Percentiles rank a stretch among this genome's conserved stretches.
These are phyloP conservation scores for Claviceps humidiphila DNA, from an alignment of 2,329 filamentous ascomycete genomes.

Conservation along the genomic window DNA sequence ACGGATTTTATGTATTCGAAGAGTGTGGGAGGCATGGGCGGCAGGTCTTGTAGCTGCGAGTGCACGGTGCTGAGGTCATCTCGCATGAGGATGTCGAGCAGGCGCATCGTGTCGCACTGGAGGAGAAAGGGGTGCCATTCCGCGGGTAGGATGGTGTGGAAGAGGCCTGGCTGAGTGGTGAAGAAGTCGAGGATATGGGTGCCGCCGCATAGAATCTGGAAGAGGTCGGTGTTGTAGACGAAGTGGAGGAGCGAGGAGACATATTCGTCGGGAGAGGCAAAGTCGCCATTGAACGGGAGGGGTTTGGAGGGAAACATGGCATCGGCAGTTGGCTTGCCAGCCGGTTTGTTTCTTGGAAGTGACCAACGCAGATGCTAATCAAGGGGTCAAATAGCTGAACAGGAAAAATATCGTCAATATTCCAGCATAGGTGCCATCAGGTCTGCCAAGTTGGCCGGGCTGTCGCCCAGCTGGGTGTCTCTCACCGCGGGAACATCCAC, in stretches of 20 bases:
- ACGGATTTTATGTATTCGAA: slow-evolving; percentile 61
- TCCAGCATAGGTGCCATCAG: no score
- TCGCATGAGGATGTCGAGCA: slow-evolving; percentile 70
- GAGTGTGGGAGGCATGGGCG: slow-evolving; percentile 40
- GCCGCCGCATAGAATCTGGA: slow-evolving; percentile 87
- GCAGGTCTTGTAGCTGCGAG: slow-evolving; percentile 11
- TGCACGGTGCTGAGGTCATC: slow-evolving; percentile 46
- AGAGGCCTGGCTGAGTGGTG: slow-evolving; percentile 71
- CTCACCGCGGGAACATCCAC: no score
- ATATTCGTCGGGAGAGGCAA: slow-evolving; percentile 61
- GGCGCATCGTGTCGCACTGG: slow-evolving; percentile 54
- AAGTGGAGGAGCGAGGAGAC: slow-evolving; percentile 67
- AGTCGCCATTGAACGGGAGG: slow-evolving; percentile 59
- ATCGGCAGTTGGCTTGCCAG: neutral
- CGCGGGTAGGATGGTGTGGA: slow-evolving; percentile 58
- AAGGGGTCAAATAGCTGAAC: no score
- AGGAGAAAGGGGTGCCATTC: slow-evolving; percentile 77
- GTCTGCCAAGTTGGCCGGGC: no score
- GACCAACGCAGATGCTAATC: no score
- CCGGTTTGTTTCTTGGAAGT: no score
- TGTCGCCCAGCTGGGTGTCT: no score
- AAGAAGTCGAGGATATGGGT: slow-evolving; percentile 96
- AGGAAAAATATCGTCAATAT: no score
- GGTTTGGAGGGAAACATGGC: slow-evolving; percentile 20
- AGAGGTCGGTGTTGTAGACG: slow-evolving; percentile 57